These are phyloP conservation scores for Suillus placidus DNA, from an alignment of 768 basidiomycete genomes.

Conservation along the genomic window DNA sequence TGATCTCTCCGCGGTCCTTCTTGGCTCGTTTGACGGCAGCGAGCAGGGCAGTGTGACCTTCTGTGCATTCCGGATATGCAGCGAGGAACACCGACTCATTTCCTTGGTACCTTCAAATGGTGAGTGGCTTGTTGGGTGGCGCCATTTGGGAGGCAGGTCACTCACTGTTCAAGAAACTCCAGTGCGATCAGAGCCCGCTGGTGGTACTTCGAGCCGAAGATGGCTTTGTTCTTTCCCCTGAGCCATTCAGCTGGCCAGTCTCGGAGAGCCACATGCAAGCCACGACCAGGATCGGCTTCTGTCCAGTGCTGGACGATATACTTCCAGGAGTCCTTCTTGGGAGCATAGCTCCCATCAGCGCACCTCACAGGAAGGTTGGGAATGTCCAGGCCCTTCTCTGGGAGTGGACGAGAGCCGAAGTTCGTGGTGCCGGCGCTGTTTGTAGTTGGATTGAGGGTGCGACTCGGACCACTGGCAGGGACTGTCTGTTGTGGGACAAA, in stretches of 20 bases:
- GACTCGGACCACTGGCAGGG: neutral
- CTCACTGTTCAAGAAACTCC: constrained; percentile 13
- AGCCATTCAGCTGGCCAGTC: constrained; percentile 11
- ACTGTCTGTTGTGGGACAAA: neutral
- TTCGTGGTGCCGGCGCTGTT: neutral
- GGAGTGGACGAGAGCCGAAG: too few relatives aligned
- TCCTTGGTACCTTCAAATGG: neutral
- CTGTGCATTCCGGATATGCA: neutral
- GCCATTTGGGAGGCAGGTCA: neutral
- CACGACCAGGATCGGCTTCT: neutral
- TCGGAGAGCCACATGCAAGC: constrained; percentile 10
- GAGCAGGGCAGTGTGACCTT: neutral
- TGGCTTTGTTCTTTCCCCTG: constrained; percentile 2
- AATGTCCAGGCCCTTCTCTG: neutral
- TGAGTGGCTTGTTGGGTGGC: neutral
- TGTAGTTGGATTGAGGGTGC: too few relatives aligned
- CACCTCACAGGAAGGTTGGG: constrained; percentile 2
- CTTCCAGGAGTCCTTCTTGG: constrained; percentile 7
- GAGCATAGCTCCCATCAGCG: neutral
- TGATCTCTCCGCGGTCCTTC: neutral
- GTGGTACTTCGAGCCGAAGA: constrained; percentile 8
- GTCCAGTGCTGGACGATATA: constrained; percentile 14
- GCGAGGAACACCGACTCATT: constrained; percentile 6
- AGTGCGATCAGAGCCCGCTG: constrained; percentile 1
- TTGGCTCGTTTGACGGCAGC: neutral